Conservation (phyloP, 352 stramenopile species). For the Thraustotheca clavata region DNA sequence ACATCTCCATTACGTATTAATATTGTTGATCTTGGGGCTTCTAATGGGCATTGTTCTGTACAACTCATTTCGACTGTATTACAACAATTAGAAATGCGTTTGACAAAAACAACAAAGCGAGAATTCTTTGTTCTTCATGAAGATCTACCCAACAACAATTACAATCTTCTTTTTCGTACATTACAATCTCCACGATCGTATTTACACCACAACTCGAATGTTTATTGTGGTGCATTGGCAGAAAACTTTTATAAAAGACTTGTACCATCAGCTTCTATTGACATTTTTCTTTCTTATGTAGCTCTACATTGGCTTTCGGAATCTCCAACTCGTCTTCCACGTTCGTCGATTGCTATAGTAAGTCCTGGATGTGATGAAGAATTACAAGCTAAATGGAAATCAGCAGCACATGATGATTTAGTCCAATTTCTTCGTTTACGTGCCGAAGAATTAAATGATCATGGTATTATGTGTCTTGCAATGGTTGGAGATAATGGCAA, state of each 20-base stretch:
- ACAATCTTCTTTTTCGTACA: not conserved
- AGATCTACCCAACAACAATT: not conserved
- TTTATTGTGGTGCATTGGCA: not conserved
- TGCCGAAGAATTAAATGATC: not conserved
- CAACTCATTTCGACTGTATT: not conserved
- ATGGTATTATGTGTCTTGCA: not conserved
- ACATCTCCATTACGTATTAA: not conserved
- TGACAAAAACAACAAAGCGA: not conserved
- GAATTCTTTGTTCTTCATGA: not conserved
- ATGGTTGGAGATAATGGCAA: not conserved
- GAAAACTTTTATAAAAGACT: not conserved
- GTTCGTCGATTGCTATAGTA: not conserved
- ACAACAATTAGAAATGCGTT: not conserved
- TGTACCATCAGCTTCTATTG: not conserved
- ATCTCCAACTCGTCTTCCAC: not conserved
- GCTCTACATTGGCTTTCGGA: not conserved
- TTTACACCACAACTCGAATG: not conserved
- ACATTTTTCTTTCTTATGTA: not conserved
- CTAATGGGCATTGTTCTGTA: not conserved
- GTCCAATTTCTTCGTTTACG: not conserved
- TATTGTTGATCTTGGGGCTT: not conserved
- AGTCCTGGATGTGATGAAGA: not conserved
- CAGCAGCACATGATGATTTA: not conserved
- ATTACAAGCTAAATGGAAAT: not conserved
- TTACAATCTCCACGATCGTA: not conserved